phyloP scores from a whole-genome alignment of 2,329 filamentous ascomycete genomes.

The Aureobasidium sp. region DNA sequence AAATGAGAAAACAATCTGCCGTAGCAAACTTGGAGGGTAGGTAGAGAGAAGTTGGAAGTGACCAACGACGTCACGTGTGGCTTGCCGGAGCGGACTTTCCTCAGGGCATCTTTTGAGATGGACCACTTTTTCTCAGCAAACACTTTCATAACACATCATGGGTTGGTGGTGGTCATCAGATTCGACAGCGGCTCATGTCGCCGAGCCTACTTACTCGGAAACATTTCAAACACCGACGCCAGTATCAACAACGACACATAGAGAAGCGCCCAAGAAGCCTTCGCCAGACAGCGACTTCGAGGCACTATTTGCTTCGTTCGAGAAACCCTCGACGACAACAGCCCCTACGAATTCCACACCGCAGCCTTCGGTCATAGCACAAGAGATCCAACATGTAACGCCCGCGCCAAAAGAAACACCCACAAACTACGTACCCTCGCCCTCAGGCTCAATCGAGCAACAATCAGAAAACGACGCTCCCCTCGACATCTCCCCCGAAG shows the following conservation, averaged over 20 bases:
- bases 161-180: constrained; percentile 19
- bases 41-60: constrained; percentile 2
- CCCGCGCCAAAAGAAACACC: constrained; percentile 10
- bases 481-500: constrained; percentile 43
- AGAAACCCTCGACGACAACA: constrained; percentile 20
- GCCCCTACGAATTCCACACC: not conserved
- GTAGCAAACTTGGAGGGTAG: not conserved
- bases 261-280: constrained; percentile 1
- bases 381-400: not conserved
- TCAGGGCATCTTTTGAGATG: not conserved
- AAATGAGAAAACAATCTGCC: not conserved
- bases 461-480: not conserved
- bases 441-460: constrained; percentile 1
- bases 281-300: constrained; percentile 44
- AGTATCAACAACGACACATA: not conserved
- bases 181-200: constrained; percentile 7
- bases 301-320: constrained; percentile 43
- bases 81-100: constrained; percentile 1
- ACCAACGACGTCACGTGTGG: constrained; percentile 9
- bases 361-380: not conserved
- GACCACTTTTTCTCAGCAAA: not conserved
- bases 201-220: not conserved
- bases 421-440: constrained; percentile 1
- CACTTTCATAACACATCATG: constrained; percentile 11
- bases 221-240: not conserved